Base-by-base conservation (phyloP, 345 rosid species). In the Balakata baccata region DNA sequence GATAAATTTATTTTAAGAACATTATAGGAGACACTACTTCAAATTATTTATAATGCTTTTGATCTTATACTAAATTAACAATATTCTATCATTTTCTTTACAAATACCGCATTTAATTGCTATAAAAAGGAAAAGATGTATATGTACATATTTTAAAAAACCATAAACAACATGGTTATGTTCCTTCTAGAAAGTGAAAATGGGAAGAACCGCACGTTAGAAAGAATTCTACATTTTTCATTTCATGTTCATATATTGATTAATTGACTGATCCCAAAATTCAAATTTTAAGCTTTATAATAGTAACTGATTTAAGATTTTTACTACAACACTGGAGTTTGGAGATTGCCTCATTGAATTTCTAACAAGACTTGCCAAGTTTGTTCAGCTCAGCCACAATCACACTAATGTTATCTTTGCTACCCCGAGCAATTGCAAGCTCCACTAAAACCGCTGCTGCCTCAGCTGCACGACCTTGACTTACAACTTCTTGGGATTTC, bases 341-440 rank as follows among this genome's bases (percentile, higher is more conserved):
- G 34, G 34, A 29, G 34, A 29, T 29, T 29, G 34, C 34, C 1
- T 29, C 34, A 29, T 29, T 29, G 34, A 29, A 29, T 29, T 29
- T 29, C 34, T 29, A 2, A 1, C 34, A 29, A 29, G 34, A 29
- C 18, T 20, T 54, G 59, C 9, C 11, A 18, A 18, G 6, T 25
- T 73, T 75, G 9, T 68, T 71, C 0, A 94, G 90, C 67, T 86
- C 90, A 67, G 90, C 88, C 41, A 80, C 83, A 0, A 85, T 59
- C 2, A 82, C 84, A 41, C 83, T 85, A 6, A 85, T 76, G 82
- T 82, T 85, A 17, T 85, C 88, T 6, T 22, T 53, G 74, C 84
- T 85, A 10, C 86, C 88, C 25, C 67, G 69, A 1, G 84, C 82
- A 78, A 82, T 78, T 0, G 88, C 88, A 6, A 82, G 71, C 65